phyloP scores from a whole-genome alignment of 2,329 filamentous ascomycete genomes.

The Sporothrix curviconia region DNA sequence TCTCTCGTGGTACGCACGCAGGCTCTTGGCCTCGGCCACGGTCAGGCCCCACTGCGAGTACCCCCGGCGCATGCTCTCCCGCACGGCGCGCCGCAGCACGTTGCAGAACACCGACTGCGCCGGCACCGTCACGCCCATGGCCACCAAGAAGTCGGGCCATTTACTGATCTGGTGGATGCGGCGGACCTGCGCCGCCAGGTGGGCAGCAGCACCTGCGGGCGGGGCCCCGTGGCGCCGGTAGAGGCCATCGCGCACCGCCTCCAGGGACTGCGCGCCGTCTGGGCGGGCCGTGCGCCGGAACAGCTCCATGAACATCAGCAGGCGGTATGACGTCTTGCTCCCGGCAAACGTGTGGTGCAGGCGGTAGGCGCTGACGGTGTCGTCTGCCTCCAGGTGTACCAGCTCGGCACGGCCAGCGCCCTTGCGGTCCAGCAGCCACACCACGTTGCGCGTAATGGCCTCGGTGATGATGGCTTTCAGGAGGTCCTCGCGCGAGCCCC shows the following conservation, averaged over 20 bases:
- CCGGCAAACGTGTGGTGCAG: constrained; percentile 41
- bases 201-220: constrained; percentile 32
- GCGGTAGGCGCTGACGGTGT: constrained; percentile 37
- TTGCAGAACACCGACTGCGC: constrained; percentile 25
- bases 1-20: neutral
- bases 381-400: constrained; percentile 37
- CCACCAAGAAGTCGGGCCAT: constrained; percentile 36
- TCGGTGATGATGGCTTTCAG: constrained; percentile 40
- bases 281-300: constrained; percentile 40
- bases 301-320: constrained; percentile 47
- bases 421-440: constrained; percentile 40
- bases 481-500: constrained; percentile 24
- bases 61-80: constrained; percentile 28
- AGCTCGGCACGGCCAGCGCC: constrained; percentile 37
- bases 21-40: neutral
- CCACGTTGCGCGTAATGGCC: constrained; percentile 44
- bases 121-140: constrained; percentile 35
- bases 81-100: constrained; percentile 30
- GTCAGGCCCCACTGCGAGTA: constrained; percentile 23
- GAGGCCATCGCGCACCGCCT: constrained; percentile 36
- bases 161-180: constrained; percentile 35
- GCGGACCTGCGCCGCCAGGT: constrained; percentile 37
- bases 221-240: constrained; percentile 42
- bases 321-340: constrained; percentile 40
- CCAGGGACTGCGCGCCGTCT: constrained; percentile 27